Base-by-base conservation (phyloP, 192 early-diverging fungal species). In the Coemansia sp. region DNA sequence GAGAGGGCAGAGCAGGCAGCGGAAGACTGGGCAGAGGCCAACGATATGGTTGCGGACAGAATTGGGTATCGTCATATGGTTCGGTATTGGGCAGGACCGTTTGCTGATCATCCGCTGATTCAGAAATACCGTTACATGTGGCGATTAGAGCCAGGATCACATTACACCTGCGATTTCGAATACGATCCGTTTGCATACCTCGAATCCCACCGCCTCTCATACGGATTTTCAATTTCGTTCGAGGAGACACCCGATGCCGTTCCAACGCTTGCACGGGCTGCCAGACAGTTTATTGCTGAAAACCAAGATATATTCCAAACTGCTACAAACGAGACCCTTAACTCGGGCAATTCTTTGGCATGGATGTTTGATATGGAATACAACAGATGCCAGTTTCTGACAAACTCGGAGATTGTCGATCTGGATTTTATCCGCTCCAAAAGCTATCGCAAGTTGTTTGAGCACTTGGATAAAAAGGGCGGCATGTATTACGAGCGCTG, bases 401-500 rank as follows among this genome's bases (percentile, higher is more conserved):
- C 87, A 36, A 95, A 93, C 61, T 95, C 90, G 74, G 93, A 95
- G 74, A 91, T 95, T 59, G 89, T 85, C 8, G 84, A 89, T 64
- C 58, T 93, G 56, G 76, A 85, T 33, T 88, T 94, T 64, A 85
- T 90, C 67, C 71, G 89, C 53, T 87, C 85, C 15, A 67, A 75
- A 8, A 71, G 65, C 8, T 90, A 90, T 63, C 61, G 65, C n/a
- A 53, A 60, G 14, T 85, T 75, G 68, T 91, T 90, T 63, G 71
- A 82, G 0, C 70, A 65, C 41, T 58, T 91, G 9, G 90, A 91
- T 67, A 28, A 64, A 1, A 52, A 36, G 18, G 81, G 80, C 43
- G 83, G 83, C 5, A 76, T 87, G 54, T 88, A 71, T 48, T 87
- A 87, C 51, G 85, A 77, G 61, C 52, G 68, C 18, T 87, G 81